Percentiles rank a stretch among this genome's conserved stretches.
Conservation (phyloP, 805 yeast species). For the Sugiyamaella boreocaroliniensis region DNA sequence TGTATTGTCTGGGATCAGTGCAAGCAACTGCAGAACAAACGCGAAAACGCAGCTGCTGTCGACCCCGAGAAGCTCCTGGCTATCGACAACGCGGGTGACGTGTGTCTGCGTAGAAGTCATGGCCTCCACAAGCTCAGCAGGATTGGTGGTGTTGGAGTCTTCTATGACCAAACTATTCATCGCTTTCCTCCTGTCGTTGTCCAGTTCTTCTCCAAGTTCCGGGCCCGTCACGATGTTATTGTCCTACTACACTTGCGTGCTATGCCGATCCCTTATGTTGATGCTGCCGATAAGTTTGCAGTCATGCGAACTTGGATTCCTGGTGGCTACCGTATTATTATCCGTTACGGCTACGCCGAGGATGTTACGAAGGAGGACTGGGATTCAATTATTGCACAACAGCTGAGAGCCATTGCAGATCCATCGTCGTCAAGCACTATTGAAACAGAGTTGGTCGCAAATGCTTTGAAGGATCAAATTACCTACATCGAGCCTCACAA, state of each 20-base stretch:
- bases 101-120: neutral
- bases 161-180: conserved; percentile 4
- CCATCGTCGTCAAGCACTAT: neutral
- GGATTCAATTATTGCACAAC: conserved; percentile 1
- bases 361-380: conserved; percentile 7
- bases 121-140: neutral
- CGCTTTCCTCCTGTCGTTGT: conserved; percentile 5
- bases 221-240: conserved; percentile 9
- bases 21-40: conserved; percentile 9
- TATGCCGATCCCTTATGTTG: conserved; percentile 7
- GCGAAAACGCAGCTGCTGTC: neutral
- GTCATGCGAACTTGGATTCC: conserved; percentile 10
- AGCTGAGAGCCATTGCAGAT: neutral
- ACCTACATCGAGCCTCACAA: conserved; percentile 9
- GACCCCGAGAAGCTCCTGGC: conserved; percentile 2
- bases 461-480: conserved; percentile 6
- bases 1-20: conserved; percentile 7
- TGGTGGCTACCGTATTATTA: conserved; percentile 8
- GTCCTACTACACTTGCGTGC: conserved; percentile 11
- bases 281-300: conserved; percentile 5
- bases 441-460: neutral
- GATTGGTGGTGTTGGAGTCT: conserved; percentile 9
- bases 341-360: conserved; percentile 13
- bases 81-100: neutral
- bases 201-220: conserved; percentile 11